Base-by-base conservation (phyloP, 768 basidiomycete species). In the Botryobasidium botryosum region DNA sequence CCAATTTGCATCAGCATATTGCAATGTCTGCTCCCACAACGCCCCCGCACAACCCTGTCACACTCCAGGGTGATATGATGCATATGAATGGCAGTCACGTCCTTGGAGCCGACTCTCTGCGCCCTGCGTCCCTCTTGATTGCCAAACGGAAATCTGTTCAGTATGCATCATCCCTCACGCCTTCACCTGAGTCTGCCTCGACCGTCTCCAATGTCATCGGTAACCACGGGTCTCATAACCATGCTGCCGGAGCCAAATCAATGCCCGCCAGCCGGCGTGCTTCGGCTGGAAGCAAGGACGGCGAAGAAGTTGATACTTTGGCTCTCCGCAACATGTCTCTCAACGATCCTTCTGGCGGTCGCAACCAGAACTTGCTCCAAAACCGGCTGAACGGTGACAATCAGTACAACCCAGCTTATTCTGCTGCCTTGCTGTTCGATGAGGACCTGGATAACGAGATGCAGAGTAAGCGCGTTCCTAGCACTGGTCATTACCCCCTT, bases 361-460 rank as follows among this genome's bases (percentile, higher is more conserved):
- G 26, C 10, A 12, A 10, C 27, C 40, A n/a, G 24, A 28, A 8
- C 15, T 7, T 27, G 40, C 28, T 42, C 48, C 12, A n/a, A 17
- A 8, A 36, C 43, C 8, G n/a, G 32, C 15, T 26, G 8, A 37
- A 8, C 8, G 33, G 8, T 15, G 17, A 15, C 32, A 7, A 36
- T 15, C 36, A 18, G 1, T n/a, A n/a, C n/a, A n/a, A n/a, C n/a
- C n/a, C n/a, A n/a, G n/a, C n/a, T n/a, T n/a, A n/a, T 44, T 10
- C 10, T 18, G 41, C 47, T 13, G 47, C 45, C 18, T 60, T 87
- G 77, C 77, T 91, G 75, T 65, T 92, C 50, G 88, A 92, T 53
- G 83, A 91, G 59, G 86, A 91, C 56, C 63, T 92, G 52, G 88
- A 92, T 56, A 76, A 85, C 62, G 88, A 92, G 59, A 88, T 92